phyloP scores from a whole-genome alignment of 2,329 filamentous ascomycete species.

The Neopestalotiopsis rosae region DNA sequence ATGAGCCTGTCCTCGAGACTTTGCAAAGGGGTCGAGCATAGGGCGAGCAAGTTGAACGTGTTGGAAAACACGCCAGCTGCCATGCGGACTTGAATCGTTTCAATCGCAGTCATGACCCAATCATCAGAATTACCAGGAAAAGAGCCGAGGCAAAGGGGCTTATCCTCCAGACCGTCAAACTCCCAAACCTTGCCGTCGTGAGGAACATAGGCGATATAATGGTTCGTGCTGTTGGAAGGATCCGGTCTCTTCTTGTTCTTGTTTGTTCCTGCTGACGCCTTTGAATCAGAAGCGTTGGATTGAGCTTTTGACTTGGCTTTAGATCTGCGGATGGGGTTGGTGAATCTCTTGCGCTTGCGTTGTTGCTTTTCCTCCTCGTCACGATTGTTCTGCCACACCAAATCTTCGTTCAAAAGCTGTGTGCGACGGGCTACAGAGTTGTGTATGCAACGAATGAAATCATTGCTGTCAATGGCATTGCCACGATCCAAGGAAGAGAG shows the following conservation, averaged over 20 bases:
- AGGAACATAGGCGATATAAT: constrained; percentile 90
- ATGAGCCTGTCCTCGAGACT: constrained; percentile 54
- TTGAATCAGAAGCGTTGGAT: not conserved
- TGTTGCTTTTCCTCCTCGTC: constrained; percentile 42
- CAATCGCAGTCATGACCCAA: constrained; percentile 71
- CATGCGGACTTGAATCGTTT: constrained; percentile 73
- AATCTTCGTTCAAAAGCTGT: constrained; percentile 76
- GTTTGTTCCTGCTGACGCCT: constrained; percentile 34
- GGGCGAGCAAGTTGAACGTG: constrained; percentile 78
- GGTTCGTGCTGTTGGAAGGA: constrained; percentile 68
- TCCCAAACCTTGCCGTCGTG: constrained; percentile 80
- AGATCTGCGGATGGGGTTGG: constrained; percentile 36
- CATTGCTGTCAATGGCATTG: constrained; percentile 73
- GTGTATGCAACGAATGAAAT: constrained; percentile 80
- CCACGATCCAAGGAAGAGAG: constrained; percentile 78
- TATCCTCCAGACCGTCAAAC: constrained; percentile 80
- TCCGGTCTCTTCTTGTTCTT: constrained; percentile 49
- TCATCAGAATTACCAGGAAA: constrained; percentile 44
- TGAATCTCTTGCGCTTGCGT: constrained; percentile 20
- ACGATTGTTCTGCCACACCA: constrained; percentile 65
- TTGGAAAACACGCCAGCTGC: constrained; percentile 63
- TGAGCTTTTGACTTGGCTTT: constrained; percentile 32
- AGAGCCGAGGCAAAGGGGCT: constrained; percentile 70
- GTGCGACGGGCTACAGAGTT: constrained; percentile 85
- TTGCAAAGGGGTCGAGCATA: constrained; percentile 70